Conservation (phyloP, 495 filamentous ascomycete genomes). For the Penicillium daleae region DNA sequence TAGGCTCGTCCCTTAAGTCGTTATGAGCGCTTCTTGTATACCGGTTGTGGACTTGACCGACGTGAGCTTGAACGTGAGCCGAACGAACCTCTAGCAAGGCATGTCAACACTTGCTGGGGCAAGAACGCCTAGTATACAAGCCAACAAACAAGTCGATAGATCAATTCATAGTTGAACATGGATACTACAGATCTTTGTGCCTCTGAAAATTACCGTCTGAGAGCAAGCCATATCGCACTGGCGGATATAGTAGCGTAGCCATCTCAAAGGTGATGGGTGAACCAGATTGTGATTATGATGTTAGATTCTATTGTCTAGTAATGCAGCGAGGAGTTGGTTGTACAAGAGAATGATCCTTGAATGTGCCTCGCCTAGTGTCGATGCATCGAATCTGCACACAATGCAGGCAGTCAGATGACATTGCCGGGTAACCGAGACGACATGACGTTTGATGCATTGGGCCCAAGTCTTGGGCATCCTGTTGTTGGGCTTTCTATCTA, state of each 20-base stretch:
- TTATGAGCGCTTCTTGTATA: too few relatives aligned
- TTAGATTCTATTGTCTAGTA: not conserved
- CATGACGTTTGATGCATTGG: too few relatives aligned
- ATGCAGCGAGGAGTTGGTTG: not conserved
- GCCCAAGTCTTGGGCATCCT: not conserved
- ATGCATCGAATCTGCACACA: not conserved
- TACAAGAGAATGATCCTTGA: not conserved
- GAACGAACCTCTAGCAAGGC: not conserved
- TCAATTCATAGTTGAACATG: not conserved
- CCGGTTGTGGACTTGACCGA: too few relatives aligned
- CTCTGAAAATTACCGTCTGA: not conserved
- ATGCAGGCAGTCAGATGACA: not conserved
- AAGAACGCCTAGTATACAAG: too few relatives aligned
- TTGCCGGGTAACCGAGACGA: not conserved
- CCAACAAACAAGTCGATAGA: not conserved
- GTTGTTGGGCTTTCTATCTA: not conserved
- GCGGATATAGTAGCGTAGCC: not conserved
- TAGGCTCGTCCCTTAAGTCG: too few relatives aligned
- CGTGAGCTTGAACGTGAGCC: not conserved
- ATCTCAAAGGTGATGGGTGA: not conserved
- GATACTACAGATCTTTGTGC: too few relatives aligned
- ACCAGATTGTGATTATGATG: not conserved
- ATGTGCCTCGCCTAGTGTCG: not conserved
- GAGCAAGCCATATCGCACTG: not conserved
- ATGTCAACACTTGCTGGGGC: not conserved